Evolutionary conservation across 140 eudicot genomes (phyloP), one percentile per base, ranked within the genome.

Genomic region (Bidens hawaiensis): DNA sequence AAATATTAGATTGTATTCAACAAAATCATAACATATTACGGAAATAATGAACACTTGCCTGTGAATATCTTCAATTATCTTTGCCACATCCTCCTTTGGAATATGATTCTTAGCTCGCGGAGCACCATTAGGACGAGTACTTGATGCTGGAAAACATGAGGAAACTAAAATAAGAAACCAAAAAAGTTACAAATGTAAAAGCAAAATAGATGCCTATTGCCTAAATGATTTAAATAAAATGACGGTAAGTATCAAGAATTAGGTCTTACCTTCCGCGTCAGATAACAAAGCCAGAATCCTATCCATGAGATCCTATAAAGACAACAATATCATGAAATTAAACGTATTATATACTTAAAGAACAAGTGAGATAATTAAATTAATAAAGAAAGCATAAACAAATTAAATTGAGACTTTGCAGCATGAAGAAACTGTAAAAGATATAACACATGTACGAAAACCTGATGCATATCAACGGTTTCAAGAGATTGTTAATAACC

Each of bases 261-360:
- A 51, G 51, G 60, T 48, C 76, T 47, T 74, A 88, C 96, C 96
- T 80, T 76, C 82, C 34, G 72, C 95, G 8, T 62, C 80, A 12
- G 86, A 77, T 58, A 88, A 85, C 74, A 78, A 67, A 26, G 79
- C 62, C 76, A 82, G 70, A 63, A 88, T 82, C 56, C 95, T 74
- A 23, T 88, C 96, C 58, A 73, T 85, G 60, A 88, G 96, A 18
- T 85, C 96, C 96, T 88, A 71, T 57, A 71, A 22, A 18, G 22
- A 52, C n/a, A 38, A 51, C 43, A 51, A 52, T 6, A 12, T 43
- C 36, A 50, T 40, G 19, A 46, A 62, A 47, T 43, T 30, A 59
- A 50, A 46, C 40, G 38, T 46, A 25, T 28, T 57, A 60, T 52
- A n/a, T n/a, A 58, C 28, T 59, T 41, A 5, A 45, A 50, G 5